Evolutionary conservation across 176 grass and related monocot genomes (phyloP).

Genomic region (Otatea glauca): DNA sequence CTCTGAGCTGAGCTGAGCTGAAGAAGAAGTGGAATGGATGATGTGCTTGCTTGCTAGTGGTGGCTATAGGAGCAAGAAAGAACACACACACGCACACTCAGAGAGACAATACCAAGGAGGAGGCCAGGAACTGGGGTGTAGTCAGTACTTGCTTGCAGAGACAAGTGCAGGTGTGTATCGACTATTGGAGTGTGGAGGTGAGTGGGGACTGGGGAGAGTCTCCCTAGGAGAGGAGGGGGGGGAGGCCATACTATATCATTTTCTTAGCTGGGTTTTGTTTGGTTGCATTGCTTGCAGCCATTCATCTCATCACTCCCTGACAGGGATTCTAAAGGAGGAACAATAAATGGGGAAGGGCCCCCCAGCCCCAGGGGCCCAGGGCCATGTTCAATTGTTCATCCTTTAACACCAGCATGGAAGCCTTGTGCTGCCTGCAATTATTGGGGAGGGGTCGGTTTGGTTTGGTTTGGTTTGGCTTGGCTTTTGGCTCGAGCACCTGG

Average conservation of each 20-base stretch:
- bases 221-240: not conserved
- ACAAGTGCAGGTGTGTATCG: conserved; percentile 38
- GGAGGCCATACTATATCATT: not conserved
- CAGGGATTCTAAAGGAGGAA: conserved; percentile 59
- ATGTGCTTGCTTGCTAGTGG: not conserved
- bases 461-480: not conserved
- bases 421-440: conserved; percentile 59
- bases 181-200: not conserved
- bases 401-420: conserved; percentile 52
- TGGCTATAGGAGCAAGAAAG: not conserved
- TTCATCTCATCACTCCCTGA: conserved; percentile 54
- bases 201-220: no score
- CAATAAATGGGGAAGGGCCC: conserved; percentile 48
- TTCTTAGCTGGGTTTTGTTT: not conserved
- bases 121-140: not conserved
- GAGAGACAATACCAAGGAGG: not conserved
- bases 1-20: not conserved
- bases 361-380: conserved; percentile 28
- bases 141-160: conserved; percentile 47
- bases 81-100: not conserved
- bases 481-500: not conserved
- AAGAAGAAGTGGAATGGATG: not conserved
- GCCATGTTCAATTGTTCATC: conserved; percentile 67
- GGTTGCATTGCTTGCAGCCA: not conserved
- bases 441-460: conserved; percentile 44